Conservation (phyloP, 1,284 basidiomycete species). For the Heimioporus punctisporus region DNA sequence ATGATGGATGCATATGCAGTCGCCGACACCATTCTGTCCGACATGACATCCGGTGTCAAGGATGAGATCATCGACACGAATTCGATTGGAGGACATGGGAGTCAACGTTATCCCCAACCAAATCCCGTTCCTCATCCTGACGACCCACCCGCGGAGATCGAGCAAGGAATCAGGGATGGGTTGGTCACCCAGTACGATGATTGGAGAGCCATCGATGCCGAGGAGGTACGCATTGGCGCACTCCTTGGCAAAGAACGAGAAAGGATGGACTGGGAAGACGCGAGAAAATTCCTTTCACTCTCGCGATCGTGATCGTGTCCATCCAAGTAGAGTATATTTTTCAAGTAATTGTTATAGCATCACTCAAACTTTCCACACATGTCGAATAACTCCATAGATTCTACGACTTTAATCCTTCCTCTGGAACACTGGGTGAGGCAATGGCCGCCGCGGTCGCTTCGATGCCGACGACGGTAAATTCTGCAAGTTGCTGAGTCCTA, state of each 20-base stretch:
- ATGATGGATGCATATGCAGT: constrained; percentile 93
- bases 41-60: constrained; percentile 37
- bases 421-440: constrained; percentile 34
- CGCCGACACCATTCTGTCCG: constrained; percentile 70
- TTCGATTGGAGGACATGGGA: constrained; percentile 12
- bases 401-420: constrained; percentile 14
- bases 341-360: no score
- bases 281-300: constrained; percentile 39
- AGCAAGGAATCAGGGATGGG: constrained; percentile 50
- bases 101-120: constrained; percentile 25
- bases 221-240: constrained; percentile 64
- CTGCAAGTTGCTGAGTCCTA: constrained; percentile 28
- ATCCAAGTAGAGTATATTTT: no score
- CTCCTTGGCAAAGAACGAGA: constrained; percentile 74
- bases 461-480: constrained; percentile 27
- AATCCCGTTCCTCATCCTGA: constrained; percentile 39
- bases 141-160: constrained; percentile 52
- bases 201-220: constrained; percentile 71
- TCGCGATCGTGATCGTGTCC: constrained; percentile 3
- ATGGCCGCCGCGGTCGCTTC: constrained; percentile 28
- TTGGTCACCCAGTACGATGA: constrained; percentile 61
- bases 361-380: no score
- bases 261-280: constrained; percentile 72
- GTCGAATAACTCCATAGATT: no score
- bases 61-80: constrained; percentile 18